Base-by-base conservation (phyloP, 164 flowering plant species). In the Liquidambar formosana region DNA sequence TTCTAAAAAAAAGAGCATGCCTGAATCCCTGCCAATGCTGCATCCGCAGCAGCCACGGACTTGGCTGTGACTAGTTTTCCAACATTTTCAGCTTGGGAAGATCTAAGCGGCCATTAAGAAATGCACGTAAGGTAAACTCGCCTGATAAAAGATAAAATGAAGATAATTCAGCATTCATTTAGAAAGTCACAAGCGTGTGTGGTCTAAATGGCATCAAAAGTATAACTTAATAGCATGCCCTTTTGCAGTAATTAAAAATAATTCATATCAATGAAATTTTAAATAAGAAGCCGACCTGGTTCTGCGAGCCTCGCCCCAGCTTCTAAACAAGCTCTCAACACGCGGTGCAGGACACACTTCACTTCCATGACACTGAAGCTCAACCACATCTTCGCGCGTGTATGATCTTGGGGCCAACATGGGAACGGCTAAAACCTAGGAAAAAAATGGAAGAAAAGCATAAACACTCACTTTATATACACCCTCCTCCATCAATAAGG, bases 381-480 rank as follows among this genome's bases (percentile, higher is more conserved):
- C 99, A 63, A 96, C 91, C 68, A 96, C 95, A 80, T 96, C 98
- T 75, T 96, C 99, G n/a, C 96, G 84, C 12, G 99, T 96, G 70
- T 93, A 96, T 4, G 99, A 93, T 73, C 94, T 86, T 19, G 99
- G 98, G 5, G 93, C 92, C 79, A 93, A 76, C 99, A 96, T 96
- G 11, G 99, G 94, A 56, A 95, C 71, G 12, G 80, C 92, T 63
- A 95, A 78, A 78, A 93, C 97, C 99, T 95, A 73, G 8, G 5
- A 48, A 64, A 18, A 6, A n/a, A n/a, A n/a, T n/a, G n/a, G 64
- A 25, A 14, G 63, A 57, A 33, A 66, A 67, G 46, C 13, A 44
- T 18, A 61, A 53, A 44, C 5, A 5, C 26, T 3, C 46, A 60
- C 25, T 47, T 14, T 2, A 6, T 33, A 33, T 33, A 33, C 6